These are phyloP conservation scores for Croton setiger DNA, from an alignment of 441 rosid species.

Conservation along the genomic window DNA sequence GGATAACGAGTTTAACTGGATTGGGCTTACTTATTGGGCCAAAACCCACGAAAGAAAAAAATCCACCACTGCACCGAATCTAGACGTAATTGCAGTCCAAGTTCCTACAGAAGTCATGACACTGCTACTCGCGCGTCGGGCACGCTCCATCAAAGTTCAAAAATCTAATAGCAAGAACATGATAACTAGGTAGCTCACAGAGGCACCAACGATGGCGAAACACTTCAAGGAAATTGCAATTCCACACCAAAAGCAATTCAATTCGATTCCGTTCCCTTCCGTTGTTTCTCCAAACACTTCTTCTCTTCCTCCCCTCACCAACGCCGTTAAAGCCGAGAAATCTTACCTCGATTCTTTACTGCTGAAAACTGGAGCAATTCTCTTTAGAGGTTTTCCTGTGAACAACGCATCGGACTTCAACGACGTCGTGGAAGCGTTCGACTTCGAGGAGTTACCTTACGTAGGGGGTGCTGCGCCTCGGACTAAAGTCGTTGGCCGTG, in stretches of 20 bases:
- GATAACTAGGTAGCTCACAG: background rate
- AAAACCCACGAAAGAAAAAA: background rate
- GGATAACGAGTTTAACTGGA: background rate
- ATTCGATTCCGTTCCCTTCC: constrained; percentile 49
- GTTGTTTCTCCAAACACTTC: constrained; percentile 38
- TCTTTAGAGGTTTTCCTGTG: constrained; percentile 62
- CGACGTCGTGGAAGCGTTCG: constrained; percentile 78
- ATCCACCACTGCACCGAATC: constrained; percentile 14
- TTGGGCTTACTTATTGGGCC: background rate
- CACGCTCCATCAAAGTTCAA: background rate
- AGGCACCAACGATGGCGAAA: constrained; percentile 37
- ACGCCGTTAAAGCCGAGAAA: constrained; percentile 37
- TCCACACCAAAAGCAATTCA: constrained; percentile 47
- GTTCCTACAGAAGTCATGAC: background rate
- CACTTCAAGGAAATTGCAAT: constrained; percentile 36
- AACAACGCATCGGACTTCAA: constrained; percentile 64
- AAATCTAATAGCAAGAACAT: background rate
- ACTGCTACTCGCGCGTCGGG: background rate
- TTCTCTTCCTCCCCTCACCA: constrained; percentile 31
- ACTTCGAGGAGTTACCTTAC: constrained; percentile 85
- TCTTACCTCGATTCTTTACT: constrained; percentile 57
- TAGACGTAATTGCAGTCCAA: constrained; percentile 6
- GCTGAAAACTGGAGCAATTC: constrained; percentile 62
- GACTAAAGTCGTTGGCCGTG: constrained; percentile 74
- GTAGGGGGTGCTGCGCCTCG: constrained; percentile 90